Conservation (phyloP, 1,284 basidiomycete species). For the Irpex sp. region DNA sequence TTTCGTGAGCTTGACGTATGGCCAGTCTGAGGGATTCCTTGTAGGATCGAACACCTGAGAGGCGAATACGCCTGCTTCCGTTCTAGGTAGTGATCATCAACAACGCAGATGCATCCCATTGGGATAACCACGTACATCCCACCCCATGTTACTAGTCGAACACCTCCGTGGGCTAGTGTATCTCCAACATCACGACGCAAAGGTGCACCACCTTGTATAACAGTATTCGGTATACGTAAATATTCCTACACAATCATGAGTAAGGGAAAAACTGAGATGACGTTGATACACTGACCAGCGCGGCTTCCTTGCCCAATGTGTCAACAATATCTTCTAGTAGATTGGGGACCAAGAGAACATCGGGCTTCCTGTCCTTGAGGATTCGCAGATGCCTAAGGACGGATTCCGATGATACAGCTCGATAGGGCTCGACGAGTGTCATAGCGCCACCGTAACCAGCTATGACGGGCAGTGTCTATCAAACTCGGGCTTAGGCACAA, state of each 20-base stretch:
- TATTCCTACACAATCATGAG: conserved; percentile 3
- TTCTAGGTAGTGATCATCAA: not conserved
- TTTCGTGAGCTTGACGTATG: conserved; percentile 17
- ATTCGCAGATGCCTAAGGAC: not conserved
- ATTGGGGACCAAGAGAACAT: not conserved
- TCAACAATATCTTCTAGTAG: not conserved
- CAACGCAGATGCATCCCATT: no score
- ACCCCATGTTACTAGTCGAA: conserved; percentile 13
- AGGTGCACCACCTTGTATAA: conserved; percentile 16
- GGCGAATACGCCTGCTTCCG: not conserved
- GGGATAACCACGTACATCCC: conserved; percentile 11
- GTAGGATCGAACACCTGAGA: not conserved
- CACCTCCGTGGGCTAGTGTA: conserved; percentile 12
- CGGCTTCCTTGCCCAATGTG: conserved; percentile 7
- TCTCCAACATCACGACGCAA: conserved; percentile 19
- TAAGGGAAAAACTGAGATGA: not conserved
- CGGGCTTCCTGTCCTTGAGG: conserved; percentile 13
- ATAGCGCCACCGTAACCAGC: not conserved
- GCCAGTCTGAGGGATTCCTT: conserved; percentile 20
- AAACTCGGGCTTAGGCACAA: not conserved
- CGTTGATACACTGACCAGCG: conserved; percentile 8
- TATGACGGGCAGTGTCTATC: not conserved
- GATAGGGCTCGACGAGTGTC: not conserved
- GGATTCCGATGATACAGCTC: not conserved
- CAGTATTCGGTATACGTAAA: not conserved